Percentiles rank a stretch among this genome's conserved stretches.
Conservation (phyloP, 192 early-diverging fungal genomes). For the Mortierella alpina region DNA sequence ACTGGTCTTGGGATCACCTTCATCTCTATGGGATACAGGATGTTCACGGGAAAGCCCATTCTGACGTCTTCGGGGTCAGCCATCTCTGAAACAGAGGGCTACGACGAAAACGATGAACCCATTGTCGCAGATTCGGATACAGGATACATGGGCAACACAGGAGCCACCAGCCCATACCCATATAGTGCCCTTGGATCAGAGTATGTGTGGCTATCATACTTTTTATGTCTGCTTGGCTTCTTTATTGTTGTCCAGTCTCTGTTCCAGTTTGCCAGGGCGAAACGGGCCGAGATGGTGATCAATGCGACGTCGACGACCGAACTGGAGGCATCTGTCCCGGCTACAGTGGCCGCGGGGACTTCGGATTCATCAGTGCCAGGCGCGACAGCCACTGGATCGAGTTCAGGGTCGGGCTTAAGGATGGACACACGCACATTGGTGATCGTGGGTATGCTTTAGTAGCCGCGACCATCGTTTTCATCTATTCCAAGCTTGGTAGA, state of each 20-base stretch:
- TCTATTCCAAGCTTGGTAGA: too few species aligned
- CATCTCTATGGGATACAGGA: slow-evolving; percentile 84
- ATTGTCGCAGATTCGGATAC: slow-evolving; percentile 6
- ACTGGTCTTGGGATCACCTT: slow-evolving; percentile 86
- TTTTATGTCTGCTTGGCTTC: slow-evolving; percentile 82
- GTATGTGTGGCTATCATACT: slow-evolving; percentile 57
- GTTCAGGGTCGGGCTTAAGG: background rate
- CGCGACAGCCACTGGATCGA: background rate
- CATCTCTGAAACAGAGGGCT: slow-evolving; percentile 6
- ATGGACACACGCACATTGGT: background rate
- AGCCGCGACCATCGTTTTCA: too few species aligned
- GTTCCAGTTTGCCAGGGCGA: slow-evolving; percentile 79
- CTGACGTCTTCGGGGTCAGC: too few species aligned
- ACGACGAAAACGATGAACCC: slow-evolving; percentile 33
- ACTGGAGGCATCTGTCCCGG: slow-evolving; percentile 15
- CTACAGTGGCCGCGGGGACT: slow-evolving; percentile 7
- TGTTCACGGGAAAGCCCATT: slow-evolving; percentile 59
- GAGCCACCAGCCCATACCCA: background rate
- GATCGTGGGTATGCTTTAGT: too few species aligned
- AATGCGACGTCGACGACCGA: slow-evolving; percentile 23
- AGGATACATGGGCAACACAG: slow-evolving; percentile 38
- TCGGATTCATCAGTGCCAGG: background rate
- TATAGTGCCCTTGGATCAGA: slow-evolving; percentile 21
- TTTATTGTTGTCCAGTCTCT: slow-evolving; percentile 78
- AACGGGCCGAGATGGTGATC: slow-evolving; percentile 78